Conservation (phyloP, 176 grass and related monocot species). For the Cymbopogon citratus region DNA sequence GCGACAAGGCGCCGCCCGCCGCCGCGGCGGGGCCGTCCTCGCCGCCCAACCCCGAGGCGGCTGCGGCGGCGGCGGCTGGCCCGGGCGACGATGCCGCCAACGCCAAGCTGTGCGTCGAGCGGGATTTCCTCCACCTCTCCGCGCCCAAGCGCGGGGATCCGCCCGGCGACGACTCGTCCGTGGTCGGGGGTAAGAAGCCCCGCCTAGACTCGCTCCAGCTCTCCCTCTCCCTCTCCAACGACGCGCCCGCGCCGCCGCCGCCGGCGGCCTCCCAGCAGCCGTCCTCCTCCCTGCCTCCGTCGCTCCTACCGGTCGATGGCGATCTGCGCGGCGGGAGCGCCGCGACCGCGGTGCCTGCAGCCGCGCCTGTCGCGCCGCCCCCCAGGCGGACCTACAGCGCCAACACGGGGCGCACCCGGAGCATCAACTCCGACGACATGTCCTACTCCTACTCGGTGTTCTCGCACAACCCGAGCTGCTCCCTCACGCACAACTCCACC, state of each 20-base stretch:
- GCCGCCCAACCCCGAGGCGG: conserved; percentile 16
- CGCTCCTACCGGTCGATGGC: conserved; percentile 17
- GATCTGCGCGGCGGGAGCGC: conserved; percentile 30
- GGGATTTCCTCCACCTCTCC: conserved; percentile 64
- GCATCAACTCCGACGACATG: conserved; percentile 90
- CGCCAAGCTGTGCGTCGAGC: conserved; percentile 52
- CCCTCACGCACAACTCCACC: conserved; percentile 86
- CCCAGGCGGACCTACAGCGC: conserved; percentile 62
- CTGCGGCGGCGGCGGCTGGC: background rate
- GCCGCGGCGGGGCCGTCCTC: conserved; percentile 12
- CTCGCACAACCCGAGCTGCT: conserved; percentile 99
- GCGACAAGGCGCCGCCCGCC: conserved; percentile 47
- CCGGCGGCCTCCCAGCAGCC: background rate
- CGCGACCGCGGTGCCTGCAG: background rate
- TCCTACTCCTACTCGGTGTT: conserved; percentile 94
- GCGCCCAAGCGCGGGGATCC: conserved; percentile 62
- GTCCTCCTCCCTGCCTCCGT: background rate
- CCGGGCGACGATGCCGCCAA: background rate
- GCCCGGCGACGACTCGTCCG: conserved; percentile 50
- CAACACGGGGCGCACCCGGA: conserved; percentile 57
- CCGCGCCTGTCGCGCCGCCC: conserved; percentile 8
- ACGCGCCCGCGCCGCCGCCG: conserved; percentile 5
- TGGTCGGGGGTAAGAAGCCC: conserved; percentile 63
- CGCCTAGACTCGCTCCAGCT: conserved; percentile 68
- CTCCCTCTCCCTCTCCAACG: conserved; percentile 72